A percentile compares a stretch with the other conserved stretches of the same genome.
These are phyloP conservation scores for Phytophthora quininea DNA, from an alignment of 352 stramenopile species.

Conservation along the genomic window DNA sequence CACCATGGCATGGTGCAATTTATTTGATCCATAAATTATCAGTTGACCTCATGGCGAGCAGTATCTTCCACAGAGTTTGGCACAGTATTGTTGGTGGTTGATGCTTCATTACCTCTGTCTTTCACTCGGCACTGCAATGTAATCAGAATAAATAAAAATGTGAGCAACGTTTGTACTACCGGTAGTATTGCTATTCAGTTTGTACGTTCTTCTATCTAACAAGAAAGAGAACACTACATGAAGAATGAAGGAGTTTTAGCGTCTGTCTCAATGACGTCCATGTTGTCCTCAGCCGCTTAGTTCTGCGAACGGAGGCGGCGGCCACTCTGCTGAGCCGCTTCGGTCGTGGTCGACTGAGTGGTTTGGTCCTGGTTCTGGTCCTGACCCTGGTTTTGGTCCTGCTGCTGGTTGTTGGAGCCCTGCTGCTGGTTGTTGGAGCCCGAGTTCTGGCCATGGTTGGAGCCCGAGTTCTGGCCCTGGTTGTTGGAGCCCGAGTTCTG, in stretches of 20 bases:
- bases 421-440: too few relatives aligned
- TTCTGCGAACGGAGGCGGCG: conserved; percentile 33
- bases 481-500: too few relatives aligned
- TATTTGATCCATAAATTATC: too few relatives aligned
- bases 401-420: too few relatives aligned
- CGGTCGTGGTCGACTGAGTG: conserved; percentile 19
- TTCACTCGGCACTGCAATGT: too few relatives aligned
- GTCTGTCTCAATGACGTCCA: conserved; percentile 19
- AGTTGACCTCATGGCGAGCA: too few relatives aligned
- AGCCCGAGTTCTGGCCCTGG: too few relatives aligned
- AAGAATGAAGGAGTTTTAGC: conserved; percentile 1
- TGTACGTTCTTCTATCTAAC: conserved; percentile 14
- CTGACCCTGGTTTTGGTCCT: neutral
- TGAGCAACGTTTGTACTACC: conserved; percentile 3
- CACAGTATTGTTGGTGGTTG: too few relatives aligned
- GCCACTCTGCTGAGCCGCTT: conserved; percentile 32
- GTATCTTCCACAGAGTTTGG: too few relatives aligned
- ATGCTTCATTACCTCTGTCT: too few relatives aligned
- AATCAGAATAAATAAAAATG: neutral
- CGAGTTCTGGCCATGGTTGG: too few relatives aligned
- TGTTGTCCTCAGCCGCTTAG: conserved; percentile 14
- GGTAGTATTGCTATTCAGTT: conserved; percentile 11
- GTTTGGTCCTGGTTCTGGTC: conserved; percentile 11
- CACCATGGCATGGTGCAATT: too few relatives aligned
- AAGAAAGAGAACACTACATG: conserved; percentile 8